phyloP scores from a whole-genome alignment of 2,329 filamentous ascomycete genomes.

The Phoma herbarum region DNA sequence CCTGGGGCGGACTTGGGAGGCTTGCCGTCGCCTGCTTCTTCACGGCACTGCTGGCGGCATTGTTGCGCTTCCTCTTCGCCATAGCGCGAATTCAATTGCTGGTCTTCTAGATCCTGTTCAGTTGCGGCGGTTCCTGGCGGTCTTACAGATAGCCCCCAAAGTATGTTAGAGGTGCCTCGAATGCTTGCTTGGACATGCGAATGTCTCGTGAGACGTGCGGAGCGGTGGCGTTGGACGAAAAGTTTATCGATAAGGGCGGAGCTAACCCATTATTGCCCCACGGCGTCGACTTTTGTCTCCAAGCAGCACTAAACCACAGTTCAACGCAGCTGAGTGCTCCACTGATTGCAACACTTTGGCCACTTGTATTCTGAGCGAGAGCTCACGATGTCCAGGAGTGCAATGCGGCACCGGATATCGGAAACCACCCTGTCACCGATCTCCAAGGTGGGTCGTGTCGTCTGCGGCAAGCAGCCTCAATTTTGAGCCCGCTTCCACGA shows the following conservation, averaged over 20 bases:
- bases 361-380: too few relatives aligned
- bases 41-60: constrained; percentile 28
- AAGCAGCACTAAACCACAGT: too few relatives aligned
- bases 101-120: too few relatives aligned
- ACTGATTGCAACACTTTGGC: too few relatives aligned
- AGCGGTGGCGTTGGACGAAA: constrained; percentile 20
- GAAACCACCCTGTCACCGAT: too few relatives aligned
- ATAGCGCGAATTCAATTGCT: constrained; percentile 14
- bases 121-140: neutral
- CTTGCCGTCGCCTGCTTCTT: constrained; percentile 35
- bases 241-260: constrained; percentile 16
- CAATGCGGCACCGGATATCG: too few relatives aligned
- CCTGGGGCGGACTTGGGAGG: constrained; percentile 41
- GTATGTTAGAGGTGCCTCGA: neutral
- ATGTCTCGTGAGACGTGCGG: constrained; percentile 13
- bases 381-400: too few relatives aligned
- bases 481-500: neutral
- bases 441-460: too few relatives aligned
- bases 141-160: neutral
- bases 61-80: constrained; percentile 44
- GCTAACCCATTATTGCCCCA: too few relatives aligned
- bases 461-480: neutral
- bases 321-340: too few relatives aligned
- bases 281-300: too few relatives aligned
- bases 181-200: neutral